Evolutionary conservation across 176 grass and related monocot species (phyloP).

Genomic region (Triticum aestivum): DNA sequence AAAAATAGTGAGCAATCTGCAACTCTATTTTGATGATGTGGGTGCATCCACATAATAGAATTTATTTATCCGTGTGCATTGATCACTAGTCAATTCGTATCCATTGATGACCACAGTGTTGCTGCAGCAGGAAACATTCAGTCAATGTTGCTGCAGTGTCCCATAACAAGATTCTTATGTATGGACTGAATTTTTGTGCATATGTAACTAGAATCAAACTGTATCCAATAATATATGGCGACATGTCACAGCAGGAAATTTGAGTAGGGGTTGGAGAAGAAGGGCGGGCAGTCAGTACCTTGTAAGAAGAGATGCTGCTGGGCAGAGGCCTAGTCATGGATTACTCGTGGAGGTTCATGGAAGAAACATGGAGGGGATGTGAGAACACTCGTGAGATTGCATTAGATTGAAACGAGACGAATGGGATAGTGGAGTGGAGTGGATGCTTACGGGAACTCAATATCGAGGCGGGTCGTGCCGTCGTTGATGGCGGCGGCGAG

Average conservation of each 20-base stretch:
- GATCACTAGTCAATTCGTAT: not conserved
- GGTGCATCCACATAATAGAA: too few species aligned
- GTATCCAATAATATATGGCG: not conserved
- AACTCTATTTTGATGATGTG: too few species aligned
- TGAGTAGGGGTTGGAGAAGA: not conserved
- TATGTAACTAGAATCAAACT: not conserved
- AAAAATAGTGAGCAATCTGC: too few species aligned
- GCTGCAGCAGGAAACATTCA: too few species aligned
- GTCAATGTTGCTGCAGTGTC: too few species aligned
- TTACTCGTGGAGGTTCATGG: not conserved
- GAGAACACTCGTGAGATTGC: not conserved
- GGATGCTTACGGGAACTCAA: slow-evolving; percentile 70
- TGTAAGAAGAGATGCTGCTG: slow-evolving; percentile 90
- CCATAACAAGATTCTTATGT: too few species aligned
- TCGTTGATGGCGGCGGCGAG: slow-evolving; percentile 72
- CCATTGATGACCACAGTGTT: not conserved
- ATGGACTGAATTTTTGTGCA: not conserved
- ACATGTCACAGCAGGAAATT: not conserved
- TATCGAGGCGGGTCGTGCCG: slow-evolving; percentile 79
- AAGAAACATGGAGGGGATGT: not conserved
- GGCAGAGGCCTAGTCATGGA: slow-evolving; percentile 54
- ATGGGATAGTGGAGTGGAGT: not conserved
- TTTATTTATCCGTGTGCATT: too few species aligned
- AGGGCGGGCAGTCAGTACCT: slow-evolving; percentile 33
- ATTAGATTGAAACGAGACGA: not conserved